Evolutionary conservation across 768 basidiomycete genomes (phyloP).

Genomic region (Coprinopsis marcescibilis): DNA sequence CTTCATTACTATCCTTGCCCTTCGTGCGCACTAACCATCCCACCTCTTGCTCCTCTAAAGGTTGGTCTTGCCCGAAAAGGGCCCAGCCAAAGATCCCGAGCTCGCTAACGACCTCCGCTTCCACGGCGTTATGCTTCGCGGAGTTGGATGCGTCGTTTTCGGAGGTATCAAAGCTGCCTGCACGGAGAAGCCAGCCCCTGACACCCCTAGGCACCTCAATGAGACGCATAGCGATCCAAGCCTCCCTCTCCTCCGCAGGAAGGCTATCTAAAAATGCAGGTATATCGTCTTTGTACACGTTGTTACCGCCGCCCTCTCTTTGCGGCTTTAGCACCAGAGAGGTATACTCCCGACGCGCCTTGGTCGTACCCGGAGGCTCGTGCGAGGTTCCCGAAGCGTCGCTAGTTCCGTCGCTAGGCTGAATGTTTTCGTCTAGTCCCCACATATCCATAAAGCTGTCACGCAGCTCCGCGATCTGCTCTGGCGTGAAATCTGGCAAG

Average conservation of each 20-base stretch:
- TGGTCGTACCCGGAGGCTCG: slow-evolving; percentile 38
- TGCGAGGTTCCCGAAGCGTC: slow-evolving; percentile 11
- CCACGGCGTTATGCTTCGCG: slow-evolving; percentile 34
- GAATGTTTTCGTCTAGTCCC: slow-evolving; percentile 45
- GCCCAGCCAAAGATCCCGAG: slow-evolving; percentile 90
- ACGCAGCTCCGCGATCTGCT: slow-evolving; percentile 50
- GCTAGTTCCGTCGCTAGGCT: slow-evolving; percentile 12
- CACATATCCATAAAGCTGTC: slow-evolving; percentile 87
- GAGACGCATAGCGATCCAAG: slow-evolving; percentile 96
- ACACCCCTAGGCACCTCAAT: slow-evolving; percentile 70
- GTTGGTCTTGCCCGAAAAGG: slow-evolving; percentile 48
- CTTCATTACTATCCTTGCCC: slow-evolving; percentile 86
- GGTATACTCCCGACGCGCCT: slow-evolving; percentile 44
- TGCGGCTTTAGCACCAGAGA: slow-evolving; percentile 91
- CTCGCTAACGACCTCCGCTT: slow-evolving; percentile 77
- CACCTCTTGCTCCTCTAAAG: slow-evolving; percentile 55
- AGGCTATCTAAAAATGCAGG: slow-evolving; percentile 68
- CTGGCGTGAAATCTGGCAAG: slow-evolving; percentile 37
- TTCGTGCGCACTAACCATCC: slow-evolving; percentile 91
- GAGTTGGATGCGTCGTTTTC: background rate
- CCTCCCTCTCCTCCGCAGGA: slow-evolving; percentile 55
- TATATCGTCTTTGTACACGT: slow-evolving; percentile 83
- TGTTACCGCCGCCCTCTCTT: slow-evolving; percentile 97
- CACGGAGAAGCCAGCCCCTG: slow-evolving; percentile 72
- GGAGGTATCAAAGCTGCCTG: slow-evolving; percentile 38